A percentile compares a stretch with the other conserved stretches of the same genome.
Evolutionary conservation across 2,329 filamentous ascomycete genomes (phyloP).

Genomic region (Pseudogymnoascus destructans): DNA sequence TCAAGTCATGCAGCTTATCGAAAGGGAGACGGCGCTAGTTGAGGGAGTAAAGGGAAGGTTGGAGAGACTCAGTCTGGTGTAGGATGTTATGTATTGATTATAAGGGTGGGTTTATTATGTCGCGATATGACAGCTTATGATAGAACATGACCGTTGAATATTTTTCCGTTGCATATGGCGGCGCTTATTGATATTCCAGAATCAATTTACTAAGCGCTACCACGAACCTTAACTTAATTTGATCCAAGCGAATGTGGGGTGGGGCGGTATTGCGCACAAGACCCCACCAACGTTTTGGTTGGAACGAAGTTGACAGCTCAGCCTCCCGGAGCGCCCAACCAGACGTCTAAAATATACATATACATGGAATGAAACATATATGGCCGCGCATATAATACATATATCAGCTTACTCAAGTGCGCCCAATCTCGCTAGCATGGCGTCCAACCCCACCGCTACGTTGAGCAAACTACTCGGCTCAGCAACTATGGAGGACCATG

Average conservation of each 20-base stretch:
- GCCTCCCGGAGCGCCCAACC: not conserved
- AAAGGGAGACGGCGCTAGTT: conserved; percentile 54
- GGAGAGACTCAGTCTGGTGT: conserved; percentile 36
- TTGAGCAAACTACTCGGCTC: conserved; percentile 33
- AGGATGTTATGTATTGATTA: not conserved
- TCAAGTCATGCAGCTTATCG: conserved; percentile 49
- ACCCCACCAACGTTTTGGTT: conserved; percentile 9
- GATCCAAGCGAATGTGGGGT: conserved; percentile 7
- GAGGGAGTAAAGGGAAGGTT: conserved; percentile 52
- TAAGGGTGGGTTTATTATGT: conserved; percentile 1
- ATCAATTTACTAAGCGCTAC: conserved; percentile 4
- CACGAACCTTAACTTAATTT: conserved; percentile 7
- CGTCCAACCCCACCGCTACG: conserved; percentile 23
- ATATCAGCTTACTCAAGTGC: not conserved
- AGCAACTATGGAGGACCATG: conserved; percentile 53
- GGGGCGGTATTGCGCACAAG: conserved; percentile 7
- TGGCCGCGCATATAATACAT: conserved; percentile 5
- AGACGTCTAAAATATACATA: not conserved
- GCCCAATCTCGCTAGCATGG: conserved; percentile 17
- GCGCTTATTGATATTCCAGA: conserved; percentile 6
- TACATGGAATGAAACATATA: conserved; percentile 1
- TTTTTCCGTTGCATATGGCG: not conserved
- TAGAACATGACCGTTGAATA: not conserved
- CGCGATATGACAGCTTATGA: not conserved
- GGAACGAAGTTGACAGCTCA: conserved; percentile 8